Evolutionary conservation across 169 alveolate species (phyloP).

Genomic region (Cryptosporidium canis): DNA sequence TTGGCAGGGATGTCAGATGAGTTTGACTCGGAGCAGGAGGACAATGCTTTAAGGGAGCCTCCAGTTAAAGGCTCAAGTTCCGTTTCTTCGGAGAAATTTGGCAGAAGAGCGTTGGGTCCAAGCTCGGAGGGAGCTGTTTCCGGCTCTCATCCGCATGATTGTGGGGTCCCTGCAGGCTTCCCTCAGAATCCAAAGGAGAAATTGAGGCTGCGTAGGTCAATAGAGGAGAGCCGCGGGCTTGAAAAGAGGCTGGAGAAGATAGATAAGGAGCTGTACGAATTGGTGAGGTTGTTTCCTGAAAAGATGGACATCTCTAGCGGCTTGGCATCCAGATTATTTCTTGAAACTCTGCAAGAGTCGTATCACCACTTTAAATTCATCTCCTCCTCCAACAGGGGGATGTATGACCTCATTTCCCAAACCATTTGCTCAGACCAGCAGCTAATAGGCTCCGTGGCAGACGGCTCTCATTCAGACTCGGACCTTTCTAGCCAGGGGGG

Average conservation of each 20-base stretch:
- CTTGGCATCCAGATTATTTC: neutral
- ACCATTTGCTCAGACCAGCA: neutral
- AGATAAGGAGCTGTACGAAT: slow-evolving; percentile 10
- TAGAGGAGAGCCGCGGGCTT: neutral
- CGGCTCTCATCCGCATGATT: neutral
- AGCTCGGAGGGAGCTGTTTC: neutral
- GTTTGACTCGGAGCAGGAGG: neutral
- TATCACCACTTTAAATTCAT: neutral
- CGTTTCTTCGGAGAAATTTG: neutral
- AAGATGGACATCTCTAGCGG: slow-evolving; percentile 24
- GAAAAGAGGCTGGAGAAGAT: slow-evolving; percentile 8
- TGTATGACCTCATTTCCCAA: slow-evolving; percentile 1
- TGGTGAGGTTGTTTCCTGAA: slow-evolving; percentile 30
- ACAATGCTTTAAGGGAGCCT: neutral
- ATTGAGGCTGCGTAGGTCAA: neutral
- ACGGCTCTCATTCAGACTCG: neutral
- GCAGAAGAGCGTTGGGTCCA: neutral
- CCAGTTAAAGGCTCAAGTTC: neutral
- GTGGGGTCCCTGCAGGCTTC: neutral
- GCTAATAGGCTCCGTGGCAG: neutral
- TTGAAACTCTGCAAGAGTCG: slow-evolving; percentile 27
- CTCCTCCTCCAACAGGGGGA: neutral
- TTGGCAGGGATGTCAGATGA: slow-evolving; percentile 17
- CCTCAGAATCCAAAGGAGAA: slow-evolving; percentile 25
- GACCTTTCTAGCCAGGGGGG: too few relatives aligned